Evolutionary conservation across 768 basidiomycete species (phyloP).

Genomic region (Nidularia pulvinata): DNA sequence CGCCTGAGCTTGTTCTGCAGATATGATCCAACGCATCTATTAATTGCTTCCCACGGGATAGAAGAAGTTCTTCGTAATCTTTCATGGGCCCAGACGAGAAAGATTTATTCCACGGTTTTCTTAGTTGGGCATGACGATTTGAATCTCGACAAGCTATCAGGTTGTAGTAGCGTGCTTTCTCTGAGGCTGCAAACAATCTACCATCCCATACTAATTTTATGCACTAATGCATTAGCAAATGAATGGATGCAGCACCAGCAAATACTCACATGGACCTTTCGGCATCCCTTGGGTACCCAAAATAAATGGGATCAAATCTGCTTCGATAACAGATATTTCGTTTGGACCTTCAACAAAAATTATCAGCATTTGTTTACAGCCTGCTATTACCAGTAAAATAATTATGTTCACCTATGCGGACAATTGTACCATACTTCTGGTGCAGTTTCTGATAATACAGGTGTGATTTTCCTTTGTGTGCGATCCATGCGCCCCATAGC

Average conservation of each 20-base stretch:
- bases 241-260: background rate
- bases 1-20: background rate
- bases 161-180: constrained; percentile 7
- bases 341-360: constrained; percentile 38
- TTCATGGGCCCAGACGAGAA: constrained; percentile 34
- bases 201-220: constrained; percentile 36
- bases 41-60: constrained; percentile 24
- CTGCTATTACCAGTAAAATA: too few species aligned
- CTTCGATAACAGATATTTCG: constrained; percentile 46
- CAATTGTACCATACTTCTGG: constrained; percentile 27
- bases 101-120: constrained; percentile 41
- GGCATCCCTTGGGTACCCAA: constrained; percentile 48
- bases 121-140: constrained; percentile 31
- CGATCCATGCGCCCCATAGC: constrained; percentile 14
- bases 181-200: constrained; percentile 25
- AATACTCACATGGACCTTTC: constrained; percentile 47
- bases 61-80: constrained; percentile 33
- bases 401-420: constrained; percentile 23
- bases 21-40: constrained; percentile 19
- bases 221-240: background rate
- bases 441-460: constrained; percentile 20
- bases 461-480: constrained; percentile 19
- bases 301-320: constrained; percentile 34
- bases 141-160: constrained; percentile 21
- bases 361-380: background rate